Evolutionary conservation across 331 rosid genomes (phyloP).

Genomic region (Quercus tomentella): DNA sequence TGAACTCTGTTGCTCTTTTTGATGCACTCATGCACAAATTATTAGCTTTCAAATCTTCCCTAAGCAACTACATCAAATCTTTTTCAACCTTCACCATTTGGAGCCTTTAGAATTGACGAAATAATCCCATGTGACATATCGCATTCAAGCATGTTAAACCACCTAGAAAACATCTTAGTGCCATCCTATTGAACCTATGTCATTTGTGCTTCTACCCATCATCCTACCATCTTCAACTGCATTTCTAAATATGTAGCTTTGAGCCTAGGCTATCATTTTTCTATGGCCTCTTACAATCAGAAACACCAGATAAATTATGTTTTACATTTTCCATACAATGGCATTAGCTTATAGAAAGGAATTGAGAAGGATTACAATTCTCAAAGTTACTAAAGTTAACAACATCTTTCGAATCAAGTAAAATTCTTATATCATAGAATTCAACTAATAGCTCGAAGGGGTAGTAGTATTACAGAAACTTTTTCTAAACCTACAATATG

Average conservation of each 20-base stretch:
- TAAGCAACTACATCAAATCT: neutral
- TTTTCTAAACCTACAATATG: no score
- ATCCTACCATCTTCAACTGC: neutral
- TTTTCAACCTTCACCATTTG: no score
- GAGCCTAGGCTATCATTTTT: neutral
- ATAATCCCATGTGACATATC: neutral
- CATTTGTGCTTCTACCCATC: neutral
- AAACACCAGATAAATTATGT: neutral
- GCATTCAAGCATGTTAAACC: neutral
- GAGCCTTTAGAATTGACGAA: neutral
- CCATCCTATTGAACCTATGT: neutral
- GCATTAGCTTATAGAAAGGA: neutral
- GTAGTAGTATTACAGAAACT: no score
- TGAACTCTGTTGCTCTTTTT: no score
- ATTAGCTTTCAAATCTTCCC: neutral
- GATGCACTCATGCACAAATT: no score
- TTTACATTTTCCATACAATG: neutral
- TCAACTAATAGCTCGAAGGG: no score
- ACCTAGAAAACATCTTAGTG: neutral
- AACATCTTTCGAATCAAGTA: no score
- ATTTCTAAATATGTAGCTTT: neutral
- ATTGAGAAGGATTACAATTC: neutral
- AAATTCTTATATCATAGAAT: no score
- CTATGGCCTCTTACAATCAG: neutral
- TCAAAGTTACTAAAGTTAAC: neutral